These are phyloP conservation scores for Hemileccinum impolitum DNA, from an alignment of 768 basidiomycete genomes.

Conservation along the genomic window DNA sequence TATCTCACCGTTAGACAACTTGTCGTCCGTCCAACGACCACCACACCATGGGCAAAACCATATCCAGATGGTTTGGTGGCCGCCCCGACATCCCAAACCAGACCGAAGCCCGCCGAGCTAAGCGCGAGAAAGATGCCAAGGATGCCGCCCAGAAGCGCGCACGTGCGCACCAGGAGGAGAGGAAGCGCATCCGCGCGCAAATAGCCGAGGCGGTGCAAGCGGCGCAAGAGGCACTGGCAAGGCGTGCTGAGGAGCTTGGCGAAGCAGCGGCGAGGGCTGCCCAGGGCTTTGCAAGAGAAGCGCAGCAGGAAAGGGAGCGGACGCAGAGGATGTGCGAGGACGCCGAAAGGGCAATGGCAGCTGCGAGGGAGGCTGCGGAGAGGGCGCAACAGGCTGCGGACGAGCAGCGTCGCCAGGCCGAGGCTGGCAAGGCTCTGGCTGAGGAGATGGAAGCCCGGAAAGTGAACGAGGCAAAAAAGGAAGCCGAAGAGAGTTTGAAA, in stretches of 20 bases:
- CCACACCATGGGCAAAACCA: conserved; percentile 6
- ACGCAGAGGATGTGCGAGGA: conserved; percentile 12
- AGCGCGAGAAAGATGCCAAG: conserved; percentile 7
- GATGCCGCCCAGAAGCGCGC: conserved; percentile 4
- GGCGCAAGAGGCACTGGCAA: too few species aligned
- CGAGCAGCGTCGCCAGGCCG: conserved; percentile 15
- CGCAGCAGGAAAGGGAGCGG: conserved; percentile 4
- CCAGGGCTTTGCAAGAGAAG: background rate
- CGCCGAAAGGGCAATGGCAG: conserved; percentile 7
- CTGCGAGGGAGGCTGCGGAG: conserved; percentile 9
- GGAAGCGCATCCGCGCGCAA: background rate
- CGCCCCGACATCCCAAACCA: conserved; percentile 9
- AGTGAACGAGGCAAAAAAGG: too few species aligned
- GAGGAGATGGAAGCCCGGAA: background rate
- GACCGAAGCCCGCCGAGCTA: conserved; percentile 6
- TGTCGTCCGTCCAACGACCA: background rate
- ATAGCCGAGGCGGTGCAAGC: conserved; percentile 8
- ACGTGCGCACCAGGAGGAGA: conserved; percentile 5
- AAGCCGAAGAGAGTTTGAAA: too few species aligned
- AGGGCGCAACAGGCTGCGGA: conserved; percentile 7
- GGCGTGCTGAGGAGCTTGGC: conserved; percentile 1
- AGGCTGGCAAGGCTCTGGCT: conserved; percentile 11
- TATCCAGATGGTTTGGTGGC: conserved; percentile 7
- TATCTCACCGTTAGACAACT: too few species aligned
- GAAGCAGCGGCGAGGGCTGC: conserved; percentile 3